A percentile compares a stretch with the other conserved stretches of the same genome.
Conservation (phyloP, 768 basidiomycete species). For the Coprinellus micaceus region DNA sequence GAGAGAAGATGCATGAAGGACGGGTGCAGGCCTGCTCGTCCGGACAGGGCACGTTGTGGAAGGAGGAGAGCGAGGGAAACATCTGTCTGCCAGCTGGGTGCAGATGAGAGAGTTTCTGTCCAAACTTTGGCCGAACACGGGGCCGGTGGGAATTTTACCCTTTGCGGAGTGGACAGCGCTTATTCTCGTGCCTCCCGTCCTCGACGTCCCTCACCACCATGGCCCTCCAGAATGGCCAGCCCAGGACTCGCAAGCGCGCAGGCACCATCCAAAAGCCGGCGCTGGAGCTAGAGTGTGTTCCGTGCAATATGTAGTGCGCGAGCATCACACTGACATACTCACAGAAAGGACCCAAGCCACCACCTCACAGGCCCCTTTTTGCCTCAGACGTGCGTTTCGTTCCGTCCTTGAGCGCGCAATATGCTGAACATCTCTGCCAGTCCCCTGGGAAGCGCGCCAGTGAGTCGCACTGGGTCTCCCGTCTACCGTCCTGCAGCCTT, state of each 20-base stretch:
- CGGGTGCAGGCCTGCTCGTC: constrained; percentile 45
- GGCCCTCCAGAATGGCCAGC: constrained; percentile 1
- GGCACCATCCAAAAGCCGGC: constrained; percentile 18
- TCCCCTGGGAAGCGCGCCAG: constrained; percentile 36
- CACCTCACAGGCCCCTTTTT: constrained; percentile 62
- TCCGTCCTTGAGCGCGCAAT: background rate
- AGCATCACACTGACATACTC: background rate
- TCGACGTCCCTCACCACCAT: background rate
- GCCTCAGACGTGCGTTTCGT: constrained; percentile 53
- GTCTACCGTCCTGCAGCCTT: background rate
- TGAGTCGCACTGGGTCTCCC: constrained; percentile 35
- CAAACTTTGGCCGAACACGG: constrained; percentile 4
- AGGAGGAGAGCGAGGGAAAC: constrained; percentile 62
- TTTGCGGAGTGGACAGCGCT: background rate
- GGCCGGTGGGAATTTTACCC: background rate
- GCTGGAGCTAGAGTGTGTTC: too few species aligned
- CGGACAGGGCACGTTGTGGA: constrained; percentile 60
- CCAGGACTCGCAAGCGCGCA: constrained; percentile 12
- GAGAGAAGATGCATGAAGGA: constrained; percentile 63
- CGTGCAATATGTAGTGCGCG: background rate
- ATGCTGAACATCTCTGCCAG: constrained; percentile 23
- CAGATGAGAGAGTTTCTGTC: background rate
- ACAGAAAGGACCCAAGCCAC: constrained; percentile 52
- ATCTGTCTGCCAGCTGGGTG: constrained; percentile 31
- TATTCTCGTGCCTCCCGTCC: background rate